Evolutionary conservation across 306 rosid genomes (phyloP).

Genomic region (Cicer judaicum): DNA sequence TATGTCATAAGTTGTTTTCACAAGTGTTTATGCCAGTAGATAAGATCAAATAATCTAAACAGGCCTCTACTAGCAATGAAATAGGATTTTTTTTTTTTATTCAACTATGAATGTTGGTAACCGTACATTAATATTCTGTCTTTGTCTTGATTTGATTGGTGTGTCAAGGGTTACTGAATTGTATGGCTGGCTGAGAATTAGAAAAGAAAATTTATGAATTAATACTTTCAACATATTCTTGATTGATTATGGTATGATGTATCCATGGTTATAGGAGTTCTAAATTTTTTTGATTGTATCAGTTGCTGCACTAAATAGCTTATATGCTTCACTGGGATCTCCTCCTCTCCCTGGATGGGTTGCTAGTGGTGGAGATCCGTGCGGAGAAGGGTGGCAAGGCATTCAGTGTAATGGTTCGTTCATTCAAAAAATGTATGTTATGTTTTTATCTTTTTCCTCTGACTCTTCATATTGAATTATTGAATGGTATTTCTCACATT

Average conservation of each 20-base stretch:
- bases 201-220: slow-evolving; percentile 4
- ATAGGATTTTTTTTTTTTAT: slow-evolving; percentile 17
- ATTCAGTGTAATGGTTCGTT: slow-evolving; percentile 68
- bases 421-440: slow-evolving; percentile 69
- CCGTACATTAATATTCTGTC: not conserved
- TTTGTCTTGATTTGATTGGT: slow-evolving; percentile 19
- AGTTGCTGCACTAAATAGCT: slow-evolving; percentile 91
- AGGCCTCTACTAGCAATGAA: slow-evolving; percentile 14
- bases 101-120: slow-evolving; percentile 30
- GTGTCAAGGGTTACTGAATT: slow-evolving; percentile 3
- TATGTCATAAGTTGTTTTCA: no score
- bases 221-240: slow-evolving; percentile 15
- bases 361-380: slow-evolving; percentile 87
- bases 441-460: slow-evolving; percentile 33
- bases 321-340: slow-evolving; percentile 69
- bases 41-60: no score
- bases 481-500: slow-evolving; percentile 27
- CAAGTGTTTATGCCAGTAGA: no score
- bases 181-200: slow-evolving; percentile 21
- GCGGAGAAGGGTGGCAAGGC: slow-evolving; percentile 98
- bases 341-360: slow-evolving; percentile 94
- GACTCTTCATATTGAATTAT: slow-evolving; percentile 23
- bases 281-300: slow-evolving; percentile 52
- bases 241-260: slow-evolving; percentile 15
- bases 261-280: slow-evolving; percentile 36